A percentile compares a stretch with the other conserved stretches of the same genome.
Evolutionary conservation across 1,139 yeast genomes (phyloP).

Genomic region (Pneumocystis oryctolagi): DNA sequence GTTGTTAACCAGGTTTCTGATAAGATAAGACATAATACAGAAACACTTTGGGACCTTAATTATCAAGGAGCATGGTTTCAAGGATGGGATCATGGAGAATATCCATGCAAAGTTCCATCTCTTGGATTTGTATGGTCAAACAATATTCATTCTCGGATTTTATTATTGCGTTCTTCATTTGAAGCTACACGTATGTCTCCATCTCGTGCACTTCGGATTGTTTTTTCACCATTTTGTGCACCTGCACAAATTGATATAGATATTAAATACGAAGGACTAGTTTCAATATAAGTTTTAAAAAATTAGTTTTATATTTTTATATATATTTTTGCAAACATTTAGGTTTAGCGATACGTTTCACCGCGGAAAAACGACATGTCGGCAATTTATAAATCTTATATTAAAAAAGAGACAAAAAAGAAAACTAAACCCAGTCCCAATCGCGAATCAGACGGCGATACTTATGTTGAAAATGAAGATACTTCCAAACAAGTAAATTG

Average conservation of each 20-base stretch:
- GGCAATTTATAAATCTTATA: not conserved
- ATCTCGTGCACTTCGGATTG: not conserved
- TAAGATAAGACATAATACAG: constrained; percentile 15
- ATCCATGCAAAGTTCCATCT: constrained; percentile 11
- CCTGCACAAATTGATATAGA: not conserved
- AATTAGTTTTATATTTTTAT: not conserved
- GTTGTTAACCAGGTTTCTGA: constrained; percentile 58
- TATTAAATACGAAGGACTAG: not conserved
- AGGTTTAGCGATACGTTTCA: not conserved
- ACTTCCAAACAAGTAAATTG: not conserved
- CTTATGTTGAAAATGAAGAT: not conserved
- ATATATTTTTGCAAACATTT: not conserved
- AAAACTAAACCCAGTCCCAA: not conserved
- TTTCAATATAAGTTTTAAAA: not conserved
- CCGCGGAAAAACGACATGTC: not conserved
- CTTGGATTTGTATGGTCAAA: constrained; percentile 13
- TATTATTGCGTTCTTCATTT: constrained; percentile 1
- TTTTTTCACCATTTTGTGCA: not conserved
- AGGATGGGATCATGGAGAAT: constrained; percentile 42
- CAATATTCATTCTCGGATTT: constrained; percentile 8
- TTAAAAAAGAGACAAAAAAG: not conserved
- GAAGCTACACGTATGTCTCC: not conserved
- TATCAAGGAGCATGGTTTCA: constrained; percentile 58
- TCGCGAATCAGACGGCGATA: no score
- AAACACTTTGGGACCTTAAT: constrained; percentile 38